phyloP scores from a whole-genome alignment of 495 filamentous ascomycete species.

The Annulohypoxylon maeteangense region DNA sequence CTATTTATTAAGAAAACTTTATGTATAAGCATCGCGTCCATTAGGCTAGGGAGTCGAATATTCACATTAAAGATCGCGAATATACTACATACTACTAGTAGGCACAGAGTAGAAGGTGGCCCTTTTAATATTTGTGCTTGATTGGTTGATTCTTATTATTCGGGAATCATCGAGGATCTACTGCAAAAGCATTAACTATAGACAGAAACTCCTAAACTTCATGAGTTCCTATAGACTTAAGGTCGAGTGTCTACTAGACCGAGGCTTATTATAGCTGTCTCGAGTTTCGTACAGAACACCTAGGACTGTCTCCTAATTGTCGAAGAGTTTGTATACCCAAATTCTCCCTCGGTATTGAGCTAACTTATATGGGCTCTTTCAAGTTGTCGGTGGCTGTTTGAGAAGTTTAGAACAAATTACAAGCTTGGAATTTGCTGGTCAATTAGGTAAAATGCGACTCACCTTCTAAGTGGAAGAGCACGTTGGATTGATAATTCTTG shows the following conservation, averaged over 20 bases:
- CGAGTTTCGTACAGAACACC: not conserved
- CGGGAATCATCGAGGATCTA: not conserved
- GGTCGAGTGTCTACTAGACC: not conserved
- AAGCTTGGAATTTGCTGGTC: not conserved
- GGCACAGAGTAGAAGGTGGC: not conserved
- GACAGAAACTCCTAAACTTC: not conserved
- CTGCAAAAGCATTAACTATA: not conserved
- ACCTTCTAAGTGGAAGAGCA: conserved; percentile 98
- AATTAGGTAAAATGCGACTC: conserved; percentile 31
- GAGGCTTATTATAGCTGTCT: not conserved
- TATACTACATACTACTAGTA: not conserved
- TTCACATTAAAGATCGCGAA: not conserved
- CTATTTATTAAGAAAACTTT: too few relatives aligned
- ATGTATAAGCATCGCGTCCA: conserved; percentile 13
- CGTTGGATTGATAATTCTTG: conserved; percentile 99
- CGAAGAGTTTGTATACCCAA: not conserved
- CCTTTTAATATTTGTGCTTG: not conserved
- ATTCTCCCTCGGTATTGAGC: not conserved
- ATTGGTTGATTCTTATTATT: not conserved
- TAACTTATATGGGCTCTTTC: conserved; percentile 74
- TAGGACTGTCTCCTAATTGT: not conserved
- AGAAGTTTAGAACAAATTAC: conserved; percentile 17
- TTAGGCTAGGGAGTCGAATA: not conserved
- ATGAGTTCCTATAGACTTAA: not conserved
- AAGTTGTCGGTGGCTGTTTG: conserved; percentile 81